Evolutionary conservation across 371 early-diverging fungal species (phyloP), one percentile per base, ranked within the genome.

Genomic region (Mortierella polycephala): DNA sequence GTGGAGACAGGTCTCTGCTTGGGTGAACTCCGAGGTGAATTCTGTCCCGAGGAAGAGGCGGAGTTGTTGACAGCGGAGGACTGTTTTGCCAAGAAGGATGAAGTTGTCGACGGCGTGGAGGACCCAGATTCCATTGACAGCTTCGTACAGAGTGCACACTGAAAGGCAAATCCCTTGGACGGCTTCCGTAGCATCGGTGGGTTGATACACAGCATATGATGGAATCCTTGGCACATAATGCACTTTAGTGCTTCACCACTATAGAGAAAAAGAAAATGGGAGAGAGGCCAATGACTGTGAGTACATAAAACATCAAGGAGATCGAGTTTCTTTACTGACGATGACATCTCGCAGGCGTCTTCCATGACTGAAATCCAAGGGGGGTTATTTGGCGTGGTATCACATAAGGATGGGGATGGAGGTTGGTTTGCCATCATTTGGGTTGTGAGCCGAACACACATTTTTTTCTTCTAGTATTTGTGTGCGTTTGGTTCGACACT

Each of bases 131-230:
- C 67, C 69, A 71, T 63, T 14, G 71, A 67, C 41, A 72, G 64
- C 49, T 72, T 75, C 42, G 91, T 82, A 57, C 94, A 94, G 6
- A 86, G 83, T 3, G 91, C 92, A 52, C 94, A 94, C 75, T 92
- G 92, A 89, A 94, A 94, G 21, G 89, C 93, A 66, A 92, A 94
- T 0, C 94, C 94, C 67, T 94, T 94, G 39, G 90, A 86, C 0
- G 94, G 94, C 71, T 92, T 92, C 49, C 87, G 87, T 1, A 82
- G 57, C 20, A 93, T 72, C 37, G 94, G 94, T 14, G 94, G 94
- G 63, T 91, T 90, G 52, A 93, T 72, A 59, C 94, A 94, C 41
- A 86, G 64, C 91, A 94, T 90, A 68, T 94, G 94, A 60, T 87
- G 92, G 64, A 88, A 85, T 49, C 90, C 87, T 44, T 90, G 89